Base-by-base conservation (phyloP, 495 filamentous ascomycete genomes). In the Xylaria sp. region DNA sequence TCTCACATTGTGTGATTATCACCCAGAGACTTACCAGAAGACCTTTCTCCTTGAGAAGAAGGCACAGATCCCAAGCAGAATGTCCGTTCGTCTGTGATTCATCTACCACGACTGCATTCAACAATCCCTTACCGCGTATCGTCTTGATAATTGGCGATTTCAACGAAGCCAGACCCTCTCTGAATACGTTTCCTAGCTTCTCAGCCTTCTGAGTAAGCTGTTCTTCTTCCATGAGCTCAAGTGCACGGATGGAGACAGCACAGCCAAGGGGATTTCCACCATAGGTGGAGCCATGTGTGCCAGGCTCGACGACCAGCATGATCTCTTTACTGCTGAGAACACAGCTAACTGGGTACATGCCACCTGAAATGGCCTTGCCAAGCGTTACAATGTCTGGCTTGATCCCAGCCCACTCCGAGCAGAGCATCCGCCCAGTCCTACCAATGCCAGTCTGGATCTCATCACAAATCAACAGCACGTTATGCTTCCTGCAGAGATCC, bases 371-470 rank as follows among this genome's bases (percentile, higher is more conserved):
- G 71, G 96, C 96, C 86, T 99, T 99, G 72, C 96, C 96, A 50
- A 99, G 88, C 63, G 97, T 88, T 35, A 99, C 91, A 77, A 99
- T 84, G 78, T 99, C 97, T 19, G 96, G 96, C 83, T 94, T 96
- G 85, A 99, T 93, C 69, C 90, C 92, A 64, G 93, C 91, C 94
- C 97, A 98, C 80, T 98, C 91, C 76, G 90, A 91, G 85, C 96
- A 98, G 33, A 99, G 87, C 81, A 99, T 90, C 75, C 91, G 91
- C 31, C 96, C 96, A 17, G 97, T 98, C 67, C 96, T 90, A 65
- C 94, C 97, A 82, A 99, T 97, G 74, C 95, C 88, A 31, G 97
- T 99, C 82, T 99, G 96, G 77, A 99, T 98, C 88, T 99, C 96
- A 78, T 99, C 96, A 78, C 93, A 97, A 78, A 99, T 97, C 73